phyloP scores from a whole-genome alignment of 169 alveolate species.

The Plasmodium fragile region DNA sequence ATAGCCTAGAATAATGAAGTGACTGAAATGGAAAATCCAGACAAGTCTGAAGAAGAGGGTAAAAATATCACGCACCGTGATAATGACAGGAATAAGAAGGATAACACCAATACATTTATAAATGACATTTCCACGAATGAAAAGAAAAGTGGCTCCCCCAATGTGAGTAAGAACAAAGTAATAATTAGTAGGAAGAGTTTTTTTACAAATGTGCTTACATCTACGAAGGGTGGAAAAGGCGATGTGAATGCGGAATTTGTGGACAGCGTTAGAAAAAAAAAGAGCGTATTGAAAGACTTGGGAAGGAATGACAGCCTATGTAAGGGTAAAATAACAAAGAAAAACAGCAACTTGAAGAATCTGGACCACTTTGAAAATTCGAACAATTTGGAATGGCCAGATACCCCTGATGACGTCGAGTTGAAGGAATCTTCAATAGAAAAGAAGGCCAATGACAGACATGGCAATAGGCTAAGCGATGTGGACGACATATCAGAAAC shows the following conservation, averaged over 20 bases:
- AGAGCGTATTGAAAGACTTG: slow-evolving; percentile 5
- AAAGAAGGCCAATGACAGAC: not conserved
- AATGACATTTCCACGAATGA: not conserved
- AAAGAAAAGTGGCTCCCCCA: not conserved
- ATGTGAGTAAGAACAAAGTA: not conserved
- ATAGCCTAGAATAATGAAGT: slow-evolving; percentile 11
- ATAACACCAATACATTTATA: not conserved
- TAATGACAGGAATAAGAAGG: not conserved
- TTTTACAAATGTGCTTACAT: slow-evolving; percentile 18
- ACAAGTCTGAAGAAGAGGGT: slow-evolving; percentile 5
- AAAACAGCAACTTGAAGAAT: slow-evolving; percentile 44
- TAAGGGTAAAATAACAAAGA: slow-evolving; percentile 1
- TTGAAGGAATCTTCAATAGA: not conserved
- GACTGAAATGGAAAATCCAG: slow-evolving; percentile 42
- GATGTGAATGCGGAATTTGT: not conserved
- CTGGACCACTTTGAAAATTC: not conserved
- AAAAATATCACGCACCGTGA: slow-evolving; percentile 8
- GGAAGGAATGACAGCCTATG: not conserved
- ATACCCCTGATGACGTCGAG: not conserved
- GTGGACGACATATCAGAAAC: not conserved
- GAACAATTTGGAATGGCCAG: not conserved
- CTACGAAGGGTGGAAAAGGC: not conserved
- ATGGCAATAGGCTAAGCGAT: not conserved
- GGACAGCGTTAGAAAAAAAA: slow-evolving; percentile 1
- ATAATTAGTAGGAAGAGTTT: slow-evolving; percentile 32